phyloP scores from a whole-genome alignment of 2,329 filamentous ascomycete genomes.

The Falciphora oryzae region DNA sequence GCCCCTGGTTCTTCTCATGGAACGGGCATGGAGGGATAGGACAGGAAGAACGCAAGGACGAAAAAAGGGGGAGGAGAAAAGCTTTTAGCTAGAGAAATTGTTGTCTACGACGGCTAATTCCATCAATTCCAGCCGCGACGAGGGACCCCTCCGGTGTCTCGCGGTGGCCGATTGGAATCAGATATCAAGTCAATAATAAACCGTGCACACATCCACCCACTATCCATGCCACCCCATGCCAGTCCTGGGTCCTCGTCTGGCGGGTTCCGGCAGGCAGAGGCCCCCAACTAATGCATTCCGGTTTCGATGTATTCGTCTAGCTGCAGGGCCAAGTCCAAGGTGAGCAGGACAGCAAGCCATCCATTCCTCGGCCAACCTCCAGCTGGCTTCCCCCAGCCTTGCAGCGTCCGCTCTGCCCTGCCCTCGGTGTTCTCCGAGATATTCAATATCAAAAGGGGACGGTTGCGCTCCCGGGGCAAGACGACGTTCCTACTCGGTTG shows the following conservation, averaged over 20 bases:
- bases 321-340: background rate
- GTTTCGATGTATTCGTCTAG: background rate
- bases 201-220: background rate
- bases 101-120: background rate
- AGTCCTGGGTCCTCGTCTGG: background rate
- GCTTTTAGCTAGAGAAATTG: background rate
- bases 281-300: background rate
- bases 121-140: background rate
- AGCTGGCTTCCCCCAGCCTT: background rate
- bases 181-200: background rate
- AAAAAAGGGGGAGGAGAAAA: background rate
- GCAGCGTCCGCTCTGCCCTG: too few relatives aligned
- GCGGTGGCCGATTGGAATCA: background rate
- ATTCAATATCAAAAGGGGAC: background rate
- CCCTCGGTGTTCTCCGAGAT: background rate
- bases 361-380: background rate
- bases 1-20: too few relatives aligned
- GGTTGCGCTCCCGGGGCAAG: background rate
- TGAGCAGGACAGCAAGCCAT: background rate
- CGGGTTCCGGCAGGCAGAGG: background rate
- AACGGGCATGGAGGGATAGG: too few relatives aligned
- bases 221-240: background rate
- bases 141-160: background rate
- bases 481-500: background rate
- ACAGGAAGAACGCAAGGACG: background rate